phyloP scores from a whole-genome alignment of 106 monocot genomes.

The Xerophyta viscosa region DNA sequence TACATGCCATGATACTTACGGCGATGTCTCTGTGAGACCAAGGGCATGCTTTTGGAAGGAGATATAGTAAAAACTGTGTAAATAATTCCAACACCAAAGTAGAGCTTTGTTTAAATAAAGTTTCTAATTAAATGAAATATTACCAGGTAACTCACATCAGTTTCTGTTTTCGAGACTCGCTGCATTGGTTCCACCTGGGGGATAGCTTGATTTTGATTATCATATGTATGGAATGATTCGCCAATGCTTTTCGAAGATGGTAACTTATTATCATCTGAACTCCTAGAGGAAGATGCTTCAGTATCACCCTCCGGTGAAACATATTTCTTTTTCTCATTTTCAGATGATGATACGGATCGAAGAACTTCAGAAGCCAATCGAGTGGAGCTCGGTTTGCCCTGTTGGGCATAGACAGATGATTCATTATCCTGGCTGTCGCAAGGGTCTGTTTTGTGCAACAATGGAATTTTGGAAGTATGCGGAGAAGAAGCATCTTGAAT shows the following conservation, averaged over 20 bases:
- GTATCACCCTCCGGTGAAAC: background rate
- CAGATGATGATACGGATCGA: background rate
- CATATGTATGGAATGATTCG: background rate
- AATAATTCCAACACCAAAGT: no score
- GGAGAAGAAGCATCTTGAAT: constrained; percentile 8
- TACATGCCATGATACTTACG: no score
- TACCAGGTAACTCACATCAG: background rate
- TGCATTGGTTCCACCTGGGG: background rate
- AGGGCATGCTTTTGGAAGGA: no score
- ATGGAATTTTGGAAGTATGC: constrained; percentile 2
- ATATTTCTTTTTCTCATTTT: background rate
- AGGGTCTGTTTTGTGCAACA: constrained; percentile 8
- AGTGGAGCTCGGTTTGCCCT: background rate
- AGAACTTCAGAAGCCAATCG: background rate
- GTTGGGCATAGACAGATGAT: constrained; percentile 5
- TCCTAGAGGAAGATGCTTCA: background rate
- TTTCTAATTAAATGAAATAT: no score
- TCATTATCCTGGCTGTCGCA: constrained; percentile 2
- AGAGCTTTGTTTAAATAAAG: no score
- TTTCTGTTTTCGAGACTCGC: no score
- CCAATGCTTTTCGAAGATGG: background rate
- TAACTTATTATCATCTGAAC: background rate
- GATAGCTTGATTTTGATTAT: background rate
- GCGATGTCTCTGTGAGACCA: no score
- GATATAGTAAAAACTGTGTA: no score